Conservation (phyloP, 768 basidiomycete species). For the Boletus rufocinnamomeus region DNA sequence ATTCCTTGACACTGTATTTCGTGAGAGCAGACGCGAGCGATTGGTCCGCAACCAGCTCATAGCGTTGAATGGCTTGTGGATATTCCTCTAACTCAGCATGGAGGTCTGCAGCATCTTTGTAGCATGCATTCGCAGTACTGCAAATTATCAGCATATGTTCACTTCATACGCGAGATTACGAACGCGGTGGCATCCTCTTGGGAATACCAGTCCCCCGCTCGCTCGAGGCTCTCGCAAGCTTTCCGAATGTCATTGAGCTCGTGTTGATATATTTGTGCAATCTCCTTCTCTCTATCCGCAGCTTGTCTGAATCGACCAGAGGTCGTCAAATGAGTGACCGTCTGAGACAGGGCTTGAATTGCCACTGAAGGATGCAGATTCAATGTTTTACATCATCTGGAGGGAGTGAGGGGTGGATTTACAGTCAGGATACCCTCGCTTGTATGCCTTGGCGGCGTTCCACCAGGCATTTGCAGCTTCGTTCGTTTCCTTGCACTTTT, state of each 20-base stretch:
- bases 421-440: conserved; percentile 85
- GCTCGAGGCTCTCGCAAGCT: conserved; percentile 88
- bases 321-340: conserved; percentile 79
- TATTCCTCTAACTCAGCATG: conserved; percentile 89
- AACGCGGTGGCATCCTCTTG: conserved; percentile 97
- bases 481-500: conserved; percentile 82
- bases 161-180: conserved; percentile 33
- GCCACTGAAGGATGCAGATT: conserved; percentile 60
- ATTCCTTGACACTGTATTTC: conserved; percentile 99
- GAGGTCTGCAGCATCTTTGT: conserved; percentile 95
- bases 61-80: conserved; percentile 80
- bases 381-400: conserved; percentile 5
- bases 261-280: conserved; percentile 90
- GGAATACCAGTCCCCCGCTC: conserved; percentile 97
- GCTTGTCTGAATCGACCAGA: conserved; percentile 94
- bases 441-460: conserved; percentile 97
- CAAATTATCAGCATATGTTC: conserved; percentile 7
- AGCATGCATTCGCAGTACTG: conserved; percentile 94
- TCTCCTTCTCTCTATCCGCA: conserved; percentile 97
- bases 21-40: conserved; percentile 81
- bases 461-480: conserved; percentile 99
- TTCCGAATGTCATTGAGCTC: conserved; percentile 76
- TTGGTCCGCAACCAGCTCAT: conserved; percentile 87
- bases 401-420: conserved; percentile 32
- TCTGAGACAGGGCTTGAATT: conserved; percentile 80